phyloP scores from a whole-genome alignment of 257 asterid genomes.

The Solanum etuberosum region DNA sequence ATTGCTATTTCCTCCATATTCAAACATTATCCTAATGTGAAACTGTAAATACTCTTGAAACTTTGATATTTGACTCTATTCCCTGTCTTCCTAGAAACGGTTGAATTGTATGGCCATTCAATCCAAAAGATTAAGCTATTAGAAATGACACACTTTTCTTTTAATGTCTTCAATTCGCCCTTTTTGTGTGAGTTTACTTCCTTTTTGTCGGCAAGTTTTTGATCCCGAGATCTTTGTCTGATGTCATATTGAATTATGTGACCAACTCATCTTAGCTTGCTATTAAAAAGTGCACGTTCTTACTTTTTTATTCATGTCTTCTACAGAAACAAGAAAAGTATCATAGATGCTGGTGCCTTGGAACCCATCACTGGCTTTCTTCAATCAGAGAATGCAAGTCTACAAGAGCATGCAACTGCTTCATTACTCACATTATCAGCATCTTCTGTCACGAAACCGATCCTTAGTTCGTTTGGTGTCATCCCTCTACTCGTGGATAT shows the following conservation, averaged over 20 bases:
- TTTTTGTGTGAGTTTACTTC: too few species aligned
- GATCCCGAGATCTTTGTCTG: not conserved
- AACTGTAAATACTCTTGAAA: not conserved
- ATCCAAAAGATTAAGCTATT: not conserved
- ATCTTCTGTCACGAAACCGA: constrained; percentile 67
- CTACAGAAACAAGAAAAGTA: constrained; percentile 68
- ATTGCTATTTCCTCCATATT: not conserved
- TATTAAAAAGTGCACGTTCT: not conserved
- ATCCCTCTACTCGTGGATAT: constrained; percentile 68
- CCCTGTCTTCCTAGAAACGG: not conserved
- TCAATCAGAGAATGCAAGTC: constrained; percentile 30
- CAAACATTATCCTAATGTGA: not conserved
- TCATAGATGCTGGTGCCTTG: constrained; percentile 70
- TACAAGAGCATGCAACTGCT: constrained; percentile 80
- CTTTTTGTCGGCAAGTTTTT: not conserved
- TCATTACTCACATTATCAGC: constrained; percentile 86
- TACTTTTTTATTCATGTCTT: not conserved
- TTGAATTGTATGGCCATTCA: not conserved
- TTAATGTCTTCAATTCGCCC: too few species aligned
- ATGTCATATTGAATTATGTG: not conserved
- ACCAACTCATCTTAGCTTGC: not conserved
- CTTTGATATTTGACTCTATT: not conserved
- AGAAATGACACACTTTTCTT: too few species aligned
- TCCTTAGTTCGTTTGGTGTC: constrained; percentile 64
- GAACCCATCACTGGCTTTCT: constrained; percentile 67